phyloP scores from a whole-genome alignment of 73 alveolate genomes.

The Vitrella brassicaformis region DNA sequence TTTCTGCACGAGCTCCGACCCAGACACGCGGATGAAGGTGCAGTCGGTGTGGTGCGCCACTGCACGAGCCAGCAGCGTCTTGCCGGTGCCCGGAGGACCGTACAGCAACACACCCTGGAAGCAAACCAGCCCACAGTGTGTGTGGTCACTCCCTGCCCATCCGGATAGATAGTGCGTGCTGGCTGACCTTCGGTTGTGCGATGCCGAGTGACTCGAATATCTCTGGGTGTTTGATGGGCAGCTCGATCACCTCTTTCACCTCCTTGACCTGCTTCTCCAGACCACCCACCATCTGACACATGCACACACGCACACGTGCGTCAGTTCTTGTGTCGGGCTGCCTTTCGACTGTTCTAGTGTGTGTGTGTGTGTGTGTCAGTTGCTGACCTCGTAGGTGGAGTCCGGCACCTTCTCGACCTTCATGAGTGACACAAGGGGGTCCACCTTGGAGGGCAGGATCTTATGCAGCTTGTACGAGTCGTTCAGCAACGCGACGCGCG shows the following conservation, averaged over 20 bases:
- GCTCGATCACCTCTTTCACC: constrained; percentile 85
- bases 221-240: constrained; percentile 98
- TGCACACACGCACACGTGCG: constrained; percentile 6
- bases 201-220: constrained; percentile 93
- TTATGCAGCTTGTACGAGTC: constrained; percentile 86
- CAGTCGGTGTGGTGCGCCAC: constrained; percentile 98
- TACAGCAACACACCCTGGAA: constrained; percentile 42
- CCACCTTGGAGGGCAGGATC: constrained; percentile 92
- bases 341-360: no score
- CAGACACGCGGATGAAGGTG: constrained; percentile 67
- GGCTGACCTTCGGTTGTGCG: constrained; percentile 96
- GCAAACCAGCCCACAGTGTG: neutral
- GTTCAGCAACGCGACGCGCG: constrained; percentile 67
- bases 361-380: constrained; percentile 52
- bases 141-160: neutral
- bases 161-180: constrained; percentile 20
- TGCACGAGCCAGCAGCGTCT: constrained; percentile 97
- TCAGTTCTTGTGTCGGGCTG: no score
- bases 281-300: constrained; percentile 4
- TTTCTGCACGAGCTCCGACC: constrained; percentile 93
- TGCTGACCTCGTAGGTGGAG: constrained; percentile 94
- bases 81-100: constrained; percentile 98
- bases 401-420: constrained; percentile 98
- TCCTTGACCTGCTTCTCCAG: constrained; percentile 53
- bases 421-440: constrained; percentile 94